Conservation (phyloP, 2,329 filamentous ascomycete species). For the Phialophora verrucosa region DNA sequence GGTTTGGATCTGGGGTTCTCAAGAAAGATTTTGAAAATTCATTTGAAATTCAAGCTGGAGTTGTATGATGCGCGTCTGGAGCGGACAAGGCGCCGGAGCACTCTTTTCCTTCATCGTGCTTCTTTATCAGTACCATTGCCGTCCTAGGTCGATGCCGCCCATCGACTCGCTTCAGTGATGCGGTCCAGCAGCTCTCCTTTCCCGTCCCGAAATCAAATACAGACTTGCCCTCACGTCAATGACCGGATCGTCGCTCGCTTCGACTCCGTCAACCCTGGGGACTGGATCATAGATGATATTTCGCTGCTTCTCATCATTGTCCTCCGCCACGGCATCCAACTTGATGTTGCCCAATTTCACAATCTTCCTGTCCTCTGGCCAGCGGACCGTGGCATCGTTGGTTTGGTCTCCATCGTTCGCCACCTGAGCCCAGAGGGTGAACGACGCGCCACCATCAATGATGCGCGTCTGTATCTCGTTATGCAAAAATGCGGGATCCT, state of each 20-base stretch:
- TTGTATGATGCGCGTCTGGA: background rate
- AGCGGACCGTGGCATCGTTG: constrained; percentile 57
- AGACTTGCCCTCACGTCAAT: constrained; percentile 61
- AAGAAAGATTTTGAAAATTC: background rate
- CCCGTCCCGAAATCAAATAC: constrained; percentile 62
- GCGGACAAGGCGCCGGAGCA: background rate
- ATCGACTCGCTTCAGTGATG: constrained; percentile 21
- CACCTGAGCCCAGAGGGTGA: constrained; percentile 59
- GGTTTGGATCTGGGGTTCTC: background rate
- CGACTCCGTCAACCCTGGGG: constrained; percentile 60
- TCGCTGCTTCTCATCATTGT: constrained; percentile 55
- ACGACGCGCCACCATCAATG: constrained; percentile 47
- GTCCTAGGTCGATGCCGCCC: too few relatives aligned
- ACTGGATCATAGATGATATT: constrained; percentile 64
- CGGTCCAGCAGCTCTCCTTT: constrained; percentile 54
- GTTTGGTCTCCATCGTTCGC: constrained; percentile 56
- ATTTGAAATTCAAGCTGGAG: constrained; percentile 2
- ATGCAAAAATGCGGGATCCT: constrained; percentile 55
- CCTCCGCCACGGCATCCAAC: constrained; percentile 49
- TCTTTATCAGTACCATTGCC: background rate
- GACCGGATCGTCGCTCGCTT: constrained; percentile 60
- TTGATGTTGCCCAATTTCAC: constrained; percentile 59
- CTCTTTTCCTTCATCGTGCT: background rate
- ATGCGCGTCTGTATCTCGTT: constrained; percentile 54
- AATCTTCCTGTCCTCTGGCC: constrained; percentile 58